Evolutionary conservation across 257 asterid genomes (phyloP).

Genomic region (Anisodus acutangulus): DNA sequence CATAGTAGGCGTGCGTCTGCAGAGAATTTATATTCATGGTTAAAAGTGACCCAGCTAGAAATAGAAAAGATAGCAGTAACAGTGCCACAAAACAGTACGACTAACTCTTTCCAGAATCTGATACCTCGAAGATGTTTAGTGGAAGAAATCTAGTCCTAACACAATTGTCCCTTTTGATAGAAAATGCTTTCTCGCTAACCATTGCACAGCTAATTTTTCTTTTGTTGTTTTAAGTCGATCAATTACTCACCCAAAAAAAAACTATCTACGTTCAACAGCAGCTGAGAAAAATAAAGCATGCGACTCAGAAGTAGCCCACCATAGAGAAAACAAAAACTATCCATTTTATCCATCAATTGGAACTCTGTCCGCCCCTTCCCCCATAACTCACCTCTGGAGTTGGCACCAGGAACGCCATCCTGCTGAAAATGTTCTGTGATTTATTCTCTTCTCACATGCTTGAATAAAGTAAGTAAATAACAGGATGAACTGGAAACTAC

Average conservation of each 20-base stretch:
- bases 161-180: neutral
- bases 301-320: slow-evolving; percentile 4
- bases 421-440: neutral
- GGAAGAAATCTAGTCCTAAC: neutral
- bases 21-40: slow-evolving; percentile 9
- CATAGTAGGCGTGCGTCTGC: slow-evolving; percentile 94
- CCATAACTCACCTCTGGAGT: slow-evolving; percentile 8
- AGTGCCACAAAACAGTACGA: slow-evolving; percentile 14
- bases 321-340: slow-evolving; percentile 11
- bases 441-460: slow-evolving; percentile 8
- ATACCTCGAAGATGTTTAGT: slow-evolving; percentile 20
- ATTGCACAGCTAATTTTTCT: neutral
- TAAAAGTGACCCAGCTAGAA: slow-evolving; percentile 12
- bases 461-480: slow-evolving; percentile 17
- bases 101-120: slow-evolving; percentile 1
- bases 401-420: neutral
- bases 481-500: neutral
- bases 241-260: neutral
- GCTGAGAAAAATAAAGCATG: neutral
- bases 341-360: neutral
- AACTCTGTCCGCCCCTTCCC: slow-evolving; percentile 13
- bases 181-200: neutral
- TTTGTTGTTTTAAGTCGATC: neutral
- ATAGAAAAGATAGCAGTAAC: neutral
- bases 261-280: neutral